Evolutionary conservation across 176 grass and related monocot species (phyloP).

Genomic region (Aegilops longissima): DNA sequence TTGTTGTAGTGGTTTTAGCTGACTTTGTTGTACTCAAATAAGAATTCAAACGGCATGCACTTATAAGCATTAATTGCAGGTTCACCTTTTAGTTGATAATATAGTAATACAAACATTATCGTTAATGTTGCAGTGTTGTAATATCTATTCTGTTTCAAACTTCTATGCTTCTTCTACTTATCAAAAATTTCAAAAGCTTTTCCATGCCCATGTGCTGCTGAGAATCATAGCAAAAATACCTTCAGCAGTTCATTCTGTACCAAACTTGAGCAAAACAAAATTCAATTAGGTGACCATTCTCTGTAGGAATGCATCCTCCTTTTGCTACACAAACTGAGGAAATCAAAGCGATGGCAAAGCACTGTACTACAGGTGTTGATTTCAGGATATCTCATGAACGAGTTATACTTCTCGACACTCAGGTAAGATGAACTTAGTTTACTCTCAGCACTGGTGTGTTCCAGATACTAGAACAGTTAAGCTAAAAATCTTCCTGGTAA

Average conservation of each 20-base stretch:
- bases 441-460: neutral
- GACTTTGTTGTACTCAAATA: no score
- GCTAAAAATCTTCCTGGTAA: neutral
- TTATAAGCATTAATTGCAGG: no score
- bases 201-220: neutral
- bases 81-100: no score
- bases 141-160: neutral
- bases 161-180: neutral
- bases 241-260: neutral
- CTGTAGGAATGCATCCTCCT: conserved; percentile 89
- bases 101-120: no score
- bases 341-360: conserved; percentile 68
- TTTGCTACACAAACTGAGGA: conserved; percentile 88
- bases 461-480: neutral
- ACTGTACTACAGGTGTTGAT: conserved; percentile 85
- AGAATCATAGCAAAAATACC: neutral
- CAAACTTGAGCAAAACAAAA: neutral
- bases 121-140: neutral
- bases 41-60: no score
- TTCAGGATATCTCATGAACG: conserved; percentile 91
- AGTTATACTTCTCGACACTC: conserved; percentile 86
- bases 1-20: no score
- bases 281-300: conserved; percentile 3
- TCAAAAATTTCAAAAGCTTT: neutral
- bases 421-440: conserved; percentile 49